Percentiles rank a stretch among this genome's conserved stretches.
Evolutionary conservation across 2,329 filamentous ascomycete species (phyloP).

Genomic region (Hymenoscyphus salicellus): DNA sequence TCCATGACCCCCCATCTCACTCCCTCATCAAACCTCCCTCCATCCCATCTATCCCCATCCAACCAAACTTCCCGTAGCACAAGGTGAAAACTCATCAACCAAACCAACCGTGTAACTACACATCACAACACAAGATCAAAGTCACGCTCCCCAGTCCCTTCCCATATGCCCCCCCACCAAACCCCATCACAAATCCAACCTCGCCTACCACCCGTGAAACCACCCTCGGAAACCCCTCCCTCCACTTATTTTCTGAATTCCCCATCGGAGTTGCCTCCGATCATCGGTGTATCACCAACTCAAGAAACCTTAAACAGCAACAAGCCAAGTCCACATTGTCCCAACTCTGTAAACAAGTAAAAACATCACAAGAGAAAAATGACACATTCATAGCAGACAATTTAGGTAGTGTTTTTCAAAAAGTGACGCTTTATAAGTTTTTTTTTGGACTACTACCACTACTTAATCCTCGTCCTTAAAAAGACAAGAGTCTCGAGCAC

Average conservation of each 20-base stretch:
- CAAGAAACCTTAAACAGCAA: no score
- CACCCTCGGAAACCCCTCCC: neutral
- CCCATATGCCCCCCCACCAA: no score
- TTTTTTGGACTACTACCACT: neutral
- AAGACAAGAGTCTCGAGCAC: neutral
- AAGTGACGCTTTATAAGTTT: neutral
- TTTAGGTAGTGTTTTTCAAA: neutral
- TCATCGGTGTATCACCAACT: neutral
- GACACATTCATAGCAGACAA: neutral
- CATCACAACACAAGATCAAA: neutral
- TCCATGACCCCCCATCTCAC: no score
- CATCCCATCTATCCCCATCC: neutral
- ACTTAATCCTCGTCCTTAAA: neutral
- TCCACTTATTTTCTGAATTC: neutral
- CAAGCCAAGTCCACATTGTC: neutral
- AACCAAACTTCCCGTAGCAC: neutral
- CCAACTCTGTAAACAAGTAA: neutral
- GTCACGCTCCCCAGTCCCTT: no score
- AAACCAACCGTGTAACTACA: neutral
- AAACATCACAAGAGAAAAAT: neutral
- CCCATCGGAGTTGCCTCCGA: neutral
- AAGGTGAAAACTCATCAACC: neutral
- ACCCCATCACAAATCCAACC: no score
- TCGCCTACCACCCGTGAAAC: neutral
- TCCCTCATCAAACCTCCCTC: neutral